Evolutionary conservation across 768 basidiomycete genomes (phyloP).

Genomic region (Suillus placidus): DNA sequence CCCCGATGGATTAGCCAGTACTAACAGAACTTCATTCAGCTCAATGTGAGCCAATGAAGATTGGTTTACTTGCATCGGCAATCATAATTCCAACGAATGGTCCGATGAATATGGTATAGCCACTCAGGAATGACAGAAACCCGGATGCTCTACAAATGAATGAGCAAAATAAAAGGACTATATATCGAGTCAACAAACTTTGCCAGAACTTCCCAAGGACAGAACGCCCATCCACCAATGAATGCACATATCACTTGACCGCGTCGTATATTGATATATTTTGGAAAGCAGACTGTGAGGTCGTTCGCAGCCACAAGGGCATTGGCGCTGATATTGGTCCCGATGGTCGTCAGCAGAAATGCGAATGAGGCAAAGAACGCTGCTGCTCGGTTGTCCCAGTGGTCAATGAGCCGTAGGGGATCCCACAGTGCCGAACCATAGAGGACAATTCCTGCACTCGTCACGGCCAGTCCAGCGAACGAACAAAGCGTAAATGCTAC

Average conservation of each 20-base stretch:
- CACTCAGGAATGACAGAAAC: constrained; percentile 78
- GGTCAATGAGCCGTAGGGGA: constrained; percentile 72
- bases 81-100: constrained; percentile 82
- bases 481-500: constrained; percentile 74
- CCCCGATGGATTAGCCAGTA: constrained; percentile 79
- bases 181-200: constrained; percentile 26
- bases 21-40: constrained; percentile 35
- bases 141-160: constrained; percentile 47
- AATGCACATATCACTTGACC: constrained; percentile 81
- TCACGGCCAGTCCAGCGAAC: constrained; percentile 81
- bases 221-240: constrained; percentile 82
- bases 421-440: constrained; percentile 75
- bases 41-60: not conserved
- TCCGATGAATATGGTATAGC: constrained; percentile 85
- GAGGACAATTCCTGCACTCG: constrained; percentile 69
- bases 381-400: constrained; percentile 84
- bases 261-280: constrained; percentile 78
- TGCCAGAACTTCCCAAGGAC: constrained; percentile 83
- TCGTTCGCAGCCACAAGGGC: constrained; percentile 79
- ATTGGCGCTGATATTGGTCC: constrained; percentile 61
- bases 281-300: constrained; percentile 75
- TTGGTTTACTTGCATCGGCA: constrained; percentile 46
- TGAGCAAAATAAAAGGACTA: not conserved
- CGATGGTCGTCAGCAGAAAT: constrained; percentile 47
- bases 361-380: constrained; percentile 82